Base-by-base conservation (phyloP, 805 yeast genomes). In the Saccharomycopsis selenospora region DNA sequence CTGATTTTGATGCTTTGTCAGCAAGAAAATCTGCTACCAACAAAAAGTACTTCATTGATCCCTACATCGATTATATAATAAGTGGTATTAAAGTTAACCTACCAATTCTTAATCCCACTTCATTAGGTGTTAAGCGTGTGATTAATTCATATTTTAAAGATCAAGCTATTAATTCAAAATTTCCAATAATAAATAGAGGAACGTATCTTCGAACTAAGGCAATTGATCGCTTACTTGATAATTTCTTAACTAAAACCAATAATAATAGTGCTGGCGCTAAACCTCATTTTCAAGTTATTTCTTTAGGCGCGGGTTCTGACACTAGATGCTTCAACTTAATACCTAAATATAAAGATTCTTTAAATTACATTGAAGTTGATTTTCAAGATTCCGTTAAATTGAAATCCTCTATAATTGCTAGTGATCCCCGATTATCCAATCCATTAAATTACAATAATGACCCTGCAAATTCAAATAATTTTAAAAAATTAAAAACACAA, bases 301-400 rank as follows among this genome's bases (percentile, higher is more conserved):
- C 88, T 1, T 59, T 85, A n/a, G 95, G 95, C 0, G 82, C 90
- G 2, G 95, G 95, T 3, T 81, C 86, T 13, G 95, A 85, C 57
- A 82, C 93, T 0, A 61, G 91, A 46, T 72, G 75, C 13, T 83
- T 85, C 59, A 61, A 68, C 7, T 52, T 79, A 13, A 61, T 84
- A 36, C 58, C 65, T 4, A 42, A 61, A 3, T 46, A 65, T 42
- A 30, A 55, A 8, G 50, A 57, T 2, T 54, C 57, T 36, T 53
- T 81, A 28, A 57, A 56, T 1, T 79, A 79, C 56, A 69, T 73
- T 51, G 95, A 85, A 59, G 59, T 82, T 20, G 95, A 85, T 61
- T 83, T 84, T 58, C 73, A 73, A 7, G 75, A 66, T 36, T 72
- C 81, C 13, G 70, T 72, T 4, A 64, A 63, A 50, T 62, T 76